A percentile compares a stretch with the other conserved stretches of the same genome.
These are phyloP conservation scores for Arthrobotrys musiformis DNA, from an alignment of 2,329 filamentous ascomycete species.

Conservation along the genomic window DNA sequence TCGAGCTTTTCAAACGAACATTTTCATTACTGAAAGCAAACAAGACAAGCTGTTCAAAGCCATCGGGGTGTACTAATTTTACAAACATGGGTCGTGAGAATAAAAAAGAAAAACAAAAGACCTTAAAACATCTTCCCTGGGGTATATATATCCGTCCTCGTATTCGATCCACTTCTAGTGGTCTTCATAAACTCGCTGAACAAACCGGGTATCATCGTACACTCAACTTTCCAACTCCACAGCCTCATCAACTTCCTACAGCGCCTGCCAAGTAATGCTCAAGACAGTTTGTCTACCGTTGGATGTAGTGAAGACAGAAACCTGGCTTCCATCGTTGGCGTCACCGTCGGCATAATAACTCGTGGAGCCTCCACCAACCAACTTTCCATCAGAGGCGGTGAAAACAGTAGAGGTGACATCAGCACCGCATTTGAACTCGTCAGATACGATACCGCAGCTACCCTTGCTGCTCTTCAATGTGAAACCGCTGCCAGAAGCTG, in stretches of 20 bases:
- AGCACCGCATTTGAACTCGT: slow-evolving; percentile 59
- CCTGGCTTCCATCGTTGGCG: slow-evolving; percentile 38
- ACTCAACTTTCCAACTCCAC: neutral
- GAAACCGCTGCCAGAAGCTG: slow-evolving; percentile 66
- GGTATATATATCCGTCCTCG: slow-evolving; percentile 39
- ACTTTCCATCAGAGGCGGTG: slow-evolving; percentile 20
- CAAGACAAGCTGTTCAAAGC: neutral
- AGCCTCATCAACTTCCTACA: slow-evolving; percentile 9
- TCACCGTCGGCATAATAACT: slow-evolving; percentile 28
- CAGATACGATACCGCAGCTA: slow-evolving; percentile 68
- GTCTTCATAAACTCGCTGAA: slow-evolving; percentile 14
- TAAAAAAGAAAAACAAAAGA: neutral
- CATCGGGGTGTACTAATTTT: neutral
- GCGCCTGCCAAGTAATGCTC: slow-evolving; percentile 27
- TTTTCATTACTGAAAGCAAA: neutral
- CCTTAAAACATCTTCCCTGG: neutral
- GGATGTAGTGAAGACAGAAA: slow-evolving; percentile 25
- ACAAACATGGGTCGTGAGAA: neutral
- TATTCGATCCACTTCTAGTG: slow-evolving; percentile 8
- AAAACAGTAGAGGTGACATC: slow-evolving; percentile 48
- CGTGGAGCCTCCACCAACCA: slow-evolving; percentile 11
- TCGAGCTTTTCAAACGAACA: neutral
- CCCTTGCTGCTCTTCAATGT: slow-evolving; percentile 71
- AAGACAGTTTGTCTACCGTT: slow-evolving; percentile 5
- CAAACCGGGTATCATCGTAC: slow-evolving; percentile 33